Base-by-base conservation (phyloP, 345 rosid genomes). In the Hevea brasiliensis region DNA sequence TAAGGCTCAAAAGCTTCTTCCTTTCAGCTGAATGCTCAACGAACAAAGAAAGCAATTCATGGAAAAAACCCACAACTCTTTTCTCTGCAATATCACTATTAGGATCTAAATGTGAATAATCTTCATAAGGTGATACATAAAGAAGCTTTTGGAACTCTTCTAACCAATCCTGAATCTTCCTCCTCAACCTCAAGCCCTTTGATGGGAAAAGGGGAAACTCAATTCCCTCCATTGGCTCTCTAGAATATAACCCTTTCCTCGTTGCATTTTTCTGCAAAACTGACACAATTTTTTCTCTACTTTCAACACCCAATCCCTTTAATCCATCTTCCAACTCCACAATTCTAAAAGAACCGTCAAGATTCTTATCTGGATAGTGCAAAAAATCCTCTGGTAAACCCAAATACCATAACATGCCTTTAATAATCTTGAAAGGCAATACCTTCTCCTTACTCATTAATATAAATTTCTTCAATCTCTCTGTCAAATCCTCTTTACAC, bases 351-450 rank as follows among this genome's bases (percentile, higher is more conserved):
- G 81, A 75, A 47, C 74, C 82, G 72, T 80, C 88, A 0, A 87
- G 81, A 80, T 81, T 74, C 72, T 48, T 66, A 42, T 87, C 87
- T 24, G 75, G 71, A 18, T 45, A 53, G 24, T 79, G 77, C 73
- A 90, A 61, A 74, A 87, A 87, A 74, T 83, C 89, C 42, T 87
- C 87, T 35, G 92, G 90, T 74, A 92, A 81, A 71, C 98, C 94
- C 76, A 92, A 77, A 86, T 89, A 89, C 98, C 98, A 94, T 32
- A 77, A 76, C 96, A 94, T 83, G 47, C 96, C 98, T 70, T 87
- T 81, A 59, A 90, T 77, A 40, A 94, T 90, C 83, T 86, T 92
- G 42, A 90, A 45, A 56, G 97, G 98, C 86, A 94, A 72, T 44
- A 79, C 90, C 53, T 83, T 87, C 10, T 82, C 85, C 76, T 77